Percentiles rank a stretch among this genome's conserved stretches.
phyloP scores from a whole-genome alignment of 495 filamentous ascomycete genomes.

The Hypoxylon lienhwacheense region DNA sequence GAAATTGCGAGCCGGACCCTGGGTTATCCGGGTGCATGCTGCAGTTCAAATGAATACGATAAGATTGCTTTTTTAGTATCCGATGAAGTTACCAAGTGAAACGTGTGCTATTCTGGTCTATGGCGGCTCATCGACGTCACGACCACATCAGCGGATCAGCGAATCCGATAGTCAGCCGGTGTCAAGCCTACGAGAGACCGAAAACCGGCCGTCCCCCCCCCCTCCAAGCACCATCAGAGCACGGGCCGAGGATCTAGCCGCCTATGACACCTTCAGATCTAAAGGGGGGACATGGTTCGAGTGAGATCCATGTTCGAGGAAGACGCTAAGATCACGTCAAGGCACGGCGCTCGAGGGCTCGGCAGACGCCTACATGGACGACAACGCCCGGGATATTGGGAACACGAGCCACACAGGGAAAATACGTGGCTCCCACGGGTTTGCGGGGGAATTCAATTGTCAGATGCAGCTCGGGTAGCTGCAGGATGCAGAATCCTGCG shows the following conservation, averaged over 20 bases:
- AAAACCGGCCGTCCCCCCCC: not conserved
- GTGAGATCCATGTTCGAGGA: no score
- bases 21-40: not conserved
- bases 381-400: not conserved
- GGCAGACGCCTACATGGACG: not conserved
- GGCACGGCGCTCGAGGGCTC: not conserved
- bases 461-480: constrained; percentile 16
- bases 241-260: constrained; percentile 15
- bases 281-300: no score
- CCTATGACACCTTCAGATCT: not conserved
- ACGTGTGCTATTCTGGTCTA: not conserved
- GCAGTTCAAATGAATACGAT: constrained; percentile 5
- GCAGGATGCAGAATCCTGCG: constrained; percentile 14
- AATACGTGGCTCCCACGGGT: constrained; percentile 19
- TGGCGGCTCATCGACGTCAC: not conserved
- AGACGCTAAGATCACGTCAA: not conserved
- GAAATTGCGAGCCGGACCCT: not conserved
- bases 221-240: constrained; percentile 3
- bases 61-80: constrained; percentile 7
- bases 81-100: not conserved
- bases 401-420: constrained; percentile 3
- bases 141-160: constrained; percentile 8
- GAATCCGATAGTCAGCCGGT: not conserved
- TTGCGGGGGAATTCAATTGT: constrained; percentile 6
- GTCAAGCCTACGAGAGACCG: no score